Percentiles rank a stretch among this genome's conserved stretches.
phyloP scores from a whole-genome alignment of 306 rosid genomes.

The Vachellia collinsii region DNA sequence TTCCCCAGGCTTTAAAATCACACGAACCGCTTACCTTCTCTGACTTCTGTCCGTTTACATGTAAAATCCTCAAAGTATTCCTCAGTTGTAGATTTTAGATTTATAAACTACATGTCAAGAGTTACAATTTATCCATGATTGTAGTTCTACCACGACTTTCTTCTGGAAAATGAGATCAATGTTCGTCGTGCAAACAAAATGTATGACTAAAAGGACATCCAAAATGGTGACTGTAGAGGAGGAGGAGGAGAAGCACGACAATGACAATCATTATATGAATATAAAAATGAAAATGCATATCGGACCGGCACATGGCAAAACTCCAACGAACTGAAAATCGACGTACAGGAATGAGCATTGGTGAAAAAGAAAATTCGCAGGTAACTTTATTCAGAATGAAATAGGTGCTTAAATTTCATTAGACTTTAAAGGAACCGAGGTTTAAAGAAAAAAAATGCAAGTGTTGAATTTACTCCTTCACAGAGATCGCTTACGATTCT shows the following conservation, averaged over 20 bases:
- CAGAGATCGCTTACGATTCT: background rate
- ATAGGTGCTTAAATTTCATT: background rate
- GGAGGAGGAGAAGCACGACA: background rate
- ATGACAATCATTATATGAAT: background rate
- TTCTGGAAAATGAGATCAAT: conserved; percentile 7
- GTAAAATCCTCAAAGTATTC: background rate
- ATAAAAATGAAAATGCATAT: background rate
- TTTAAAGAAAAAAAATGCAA: background rate
- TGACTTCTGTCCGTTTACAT: background rate
- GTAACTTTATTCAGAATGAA: background rate
- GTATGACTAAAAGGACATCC: conserved; percentile 9
- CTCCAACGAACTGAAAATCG: background rate
- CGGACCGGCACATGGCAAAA: background rate
- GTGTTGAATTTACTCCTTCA: conserved; percentile 9
- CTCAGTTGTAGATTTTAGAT: background rate
- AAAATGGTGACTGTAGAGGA: background rate
- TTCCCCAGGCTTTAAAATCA: conserved; percentile 11
- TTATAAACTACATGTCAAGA: conserved; percentile 20
- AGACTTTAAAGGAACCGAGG: background rate
- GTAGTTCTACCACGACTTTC: conserved; percentile 7
- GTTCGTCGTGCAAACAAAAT: conserved; percentile 3
- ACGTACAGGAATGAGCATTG: background rate
- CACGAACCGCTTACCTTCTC: background rate
- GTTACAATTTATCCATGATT: conserved; percentile 14
- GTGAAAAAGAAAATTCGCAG: background rate